Evolutionary conservation across 2,329 filamentous ascomycete genomes (phyloP).

Genomic region (Exophiala viscosa): DNA sequence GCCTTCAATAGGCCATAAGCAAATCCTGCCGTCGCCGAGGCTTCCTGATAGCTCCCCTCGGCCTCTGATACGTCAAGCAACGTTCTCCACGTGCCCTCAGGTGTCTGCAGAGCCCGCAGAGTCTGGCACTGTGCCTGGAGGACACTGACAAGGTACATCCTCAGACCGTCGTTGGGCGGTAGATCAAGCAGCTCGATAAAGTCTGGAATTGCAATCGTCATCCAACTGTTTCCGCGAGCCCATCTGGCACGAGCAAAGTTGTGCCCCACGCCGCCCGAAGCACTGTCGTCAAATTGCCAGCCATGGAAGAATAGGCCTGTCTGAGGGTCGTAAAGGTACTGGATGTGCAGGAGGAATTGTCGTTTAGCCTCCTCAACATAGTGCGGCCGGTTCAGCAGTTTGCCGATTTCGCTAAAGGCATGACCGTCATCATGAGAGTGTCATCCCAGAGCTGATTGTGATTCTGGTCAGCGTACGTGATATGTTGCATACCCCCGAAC

Average conservation of each 20-base stretch:
- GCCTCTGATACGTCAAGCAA: constrained; percentile 63
- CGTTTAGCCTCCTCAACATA: constrained; percentile 75
- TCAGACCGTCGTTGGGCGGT: constrained; percentile 55
- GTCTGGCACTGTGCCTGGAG: constrained; percentile 67
- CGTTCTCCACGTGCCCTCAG: constrained; percentile 68
- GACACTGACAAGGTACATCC: constrained; percentile 49
- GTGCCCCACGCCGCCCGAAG: constrained; percentile 48
- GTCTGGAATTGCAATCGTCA: constrained; percentile 80
- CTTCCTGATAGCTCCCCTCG: constrained; percentile 70
- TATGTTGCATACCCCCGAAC: constrained; percentile 70
- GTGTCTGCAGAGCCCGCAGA: constrained; percentile 57
- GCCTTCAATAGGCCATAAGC: constrained; percentile 76
- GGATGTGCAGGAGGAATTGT: constrained; percentile 73
- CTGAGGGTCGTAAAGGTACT: constrained; percentile 70
- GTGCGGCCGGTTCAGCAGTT: constrained; percentile 63
- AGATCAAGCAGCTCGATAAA: constrained; percentile 68
- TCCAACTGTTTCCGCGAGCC: constrained; percentile 60
- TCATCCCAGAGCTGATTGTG: constrained; percentile 78
- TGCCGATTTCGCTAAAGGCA: constrained; percentile 77
- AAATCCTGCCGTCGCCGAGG: constrained; percentile 75
- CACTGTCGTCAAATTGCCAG: constrained; percentile 68
- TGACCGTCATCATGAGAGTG: constrained; percentile 82
- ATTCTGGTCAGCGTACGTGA: constrained; percentile 69
- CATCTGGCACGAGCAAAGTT: constrained; percentile 56
- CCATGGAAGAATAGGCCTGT: constrained; percentile 77